Evolutionary conservation across 306 rosid genomes (phyloP), one percentile per base, ranked within the genome.

Genomic region (Pyrus bretschneideri): DNA sequence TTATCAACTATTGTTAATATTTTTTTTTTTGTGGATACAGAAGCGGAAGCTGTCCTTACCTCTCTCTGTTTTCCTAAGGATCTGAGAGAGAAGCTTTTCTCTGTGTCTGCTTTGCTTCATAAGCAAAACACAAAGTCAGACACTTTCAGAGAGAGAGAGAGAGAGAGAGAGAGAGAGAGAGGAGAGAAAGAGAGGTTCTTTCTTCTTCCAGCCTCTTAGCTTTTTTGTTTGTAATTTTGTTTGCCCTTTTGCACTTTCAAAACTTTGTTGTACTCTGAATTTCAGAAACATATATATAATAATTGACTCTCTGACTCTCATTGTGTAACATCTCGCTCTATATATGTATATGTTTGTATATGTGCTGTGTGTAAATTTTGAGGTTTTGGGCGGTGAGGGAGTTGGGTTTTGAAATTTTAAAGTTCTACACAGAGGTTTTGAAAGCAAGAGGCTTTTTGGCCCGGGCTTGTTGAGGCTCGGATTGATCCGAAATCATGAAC

Each of bases 1-100:
- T 73, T 75, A 75, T 58, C 17, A 27, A 27, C 35, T 23, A 21
- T 35, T 69, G 40, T 63, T 73, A 35, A 65, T 67, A 51, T 33
- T 44, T 23, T 72, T 81, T 38, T 74, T 80, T 73, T 88, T 89
- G 95, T 88, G 95, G 96, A 87, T 81, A 85, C 88, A 75, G 93
- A 82, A 77, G 72, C 77, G 69, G 80, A 79, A 80, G 86, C 81
- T 81, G 86, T 81, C 77, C 62, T 80, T 85, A 83, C 62, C 93
- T 78, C 23, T 79, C 72, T 62, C 79, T 78, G 77, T 71, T 67
- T 22, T 44, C 76, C 73, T 51, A 69, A 74, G 75, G 76, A 86
- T 69, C 75, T 77, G 67, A 78, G 78, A 15, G 19, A 49, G 8
- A 49, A 15, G 60, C 57, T 61, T 3, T 69, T 59, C 81, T 79